A percentile compares a stretch with the other conserved stretches of the same genome.
Evolutionary conservation across 192 early-diverging fungal genomes (phyloP).

Genomic region (Backusella tuberculispora): DNA sequence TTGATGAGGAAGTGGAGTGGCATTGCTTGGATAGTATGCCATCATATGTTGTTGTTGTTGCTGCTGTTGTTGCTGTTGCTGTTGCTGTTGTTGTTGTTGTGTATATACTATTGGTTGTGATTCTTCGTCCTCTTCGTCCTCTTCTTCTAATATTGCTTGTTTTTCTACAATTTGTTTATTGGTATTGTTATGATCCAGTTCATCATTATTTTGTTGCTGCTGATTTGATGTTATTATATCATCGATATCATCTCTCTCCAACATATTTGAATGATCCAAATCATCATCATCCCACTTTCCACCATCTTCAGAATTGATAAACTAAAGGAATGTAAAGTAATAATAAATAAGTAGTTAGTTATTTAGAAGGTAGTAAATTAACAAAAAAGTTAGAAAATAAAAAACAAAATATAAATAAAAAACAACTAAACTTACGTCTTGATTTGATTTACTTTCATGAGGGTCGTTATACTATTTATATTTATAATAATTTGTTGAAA

Average conservation of each 20-base stretch:
- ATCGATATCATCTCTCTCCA: neutral
- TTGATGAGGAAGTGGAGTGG: neutral
- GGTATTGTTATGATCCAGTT: too few relatives aligned
- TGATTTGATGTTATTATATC: neutral
- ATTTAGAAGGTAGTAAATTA: too few relatives aligned
- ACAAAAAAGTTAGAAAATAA: too few relatives aligned
- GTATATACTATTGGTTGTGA: neutral
- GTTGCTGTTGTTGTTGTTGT: conserved; percentile 26
- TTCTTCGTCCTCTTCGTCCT: neutral
- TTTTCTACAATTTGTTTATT: too few relatives aligned
- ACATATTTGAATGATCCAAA: neutral
- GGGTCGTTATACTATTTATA: conserved; percentile 42
- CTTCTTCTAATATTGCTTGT: neutral
- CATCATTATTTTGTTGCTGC: too few relatives aligned
- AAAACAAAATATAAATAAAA: neutral
- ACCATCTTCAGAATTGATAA: conserved; percentile 31
- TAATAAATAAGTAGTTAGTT: neutral
- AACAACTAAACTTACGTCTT: conserved; percentile 37
- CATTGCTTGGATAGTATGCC: neutral
- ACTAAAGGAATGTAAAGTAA: too few relatives aligned
- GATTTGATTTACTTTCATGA: conserved; percentile 46
- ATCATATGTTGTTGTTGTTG: conserved; percentile 24
- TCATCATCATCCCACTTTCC: conserved; percentile 29
- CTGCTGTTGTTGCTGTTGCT: conserved; percentile 30
- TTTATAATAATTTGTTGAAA: too few relatives aligned